Evolutionary conservation across 2,329 filamentous ascomycete genomes (phyloP).

Genomic region (Coniella lustricola): DNA sequence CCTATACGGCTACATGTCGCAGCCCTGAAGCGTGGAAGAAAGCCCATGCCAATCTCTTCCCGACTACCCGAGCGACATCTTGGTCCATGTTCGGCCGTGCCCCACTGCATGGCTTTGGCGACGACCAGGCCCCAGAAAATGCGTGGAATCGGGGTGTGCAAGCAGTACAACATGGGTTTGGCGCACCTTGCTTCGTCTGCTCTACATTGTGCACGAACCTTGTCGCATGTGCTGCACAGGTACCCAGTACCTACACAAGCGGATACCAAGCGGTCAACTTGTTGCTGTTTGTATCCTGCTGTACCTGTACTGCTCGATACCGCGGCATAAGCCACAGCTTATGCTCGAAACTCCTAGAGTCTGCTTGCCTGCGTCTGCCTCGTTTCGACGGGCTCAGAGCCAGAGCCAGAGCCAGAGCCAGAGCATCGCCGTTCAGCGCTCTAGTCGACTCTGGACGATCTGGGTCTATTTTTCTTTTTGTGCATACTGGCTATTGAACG

Average conservation of each 20-base stretch:
- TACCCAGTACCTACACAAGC: slow-evolving; percentile 12
- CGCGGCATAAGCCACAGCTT: slow-evolving; percentile 15
- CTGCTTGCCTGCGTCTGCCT: slow-evolving; percentile 11
- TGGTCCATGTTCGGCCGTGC: background rate
- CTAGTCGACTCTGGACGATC: background rate
- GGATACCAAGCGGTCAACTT: slow-evolving; percentile 3
- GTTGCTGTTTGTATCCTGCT: slow-evolving; percentile 14
- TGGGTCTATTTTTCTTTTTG: no score
- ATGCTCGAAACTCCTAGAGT: slow-evolving; percentile 9
- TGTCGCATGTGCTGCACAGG: slow-evolving; percentile 3
- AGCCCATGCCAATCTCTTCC: background rate
- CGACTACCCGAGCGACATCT: background rate
- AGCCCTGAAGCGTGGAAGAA: background rate
- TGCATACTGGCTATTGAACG: no score
- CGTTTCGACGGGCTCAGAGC: background rate
- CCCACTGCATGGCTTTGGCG: slow-evolving; percentile 1
- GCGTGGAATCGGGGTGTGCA: slow-evolving; percentile 8
- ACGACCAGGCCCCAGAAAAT: slow-evolving; percentile 1
- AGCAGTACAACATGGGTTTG: slow-evolving; percentile 9
- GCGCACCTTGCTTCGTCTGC: slow-evolving; percentile 8
- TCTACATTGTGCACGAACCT: slow-evolving; percentile 7
- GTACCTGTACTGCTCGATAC: slow-evolving; percentile 15
- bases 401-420: no score
- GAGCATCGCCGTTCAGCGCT: slow-evolving; percentile 9
- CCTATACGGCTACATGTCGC: background rate